Percentiles rank a stretch among this genome's conserved stretches.
These are phyloP conservation scores for Candolleomyces aberdarensis DNA, from an alignment of 768 basidiomycete genomes.

Conservation along the genomic window DNA sequence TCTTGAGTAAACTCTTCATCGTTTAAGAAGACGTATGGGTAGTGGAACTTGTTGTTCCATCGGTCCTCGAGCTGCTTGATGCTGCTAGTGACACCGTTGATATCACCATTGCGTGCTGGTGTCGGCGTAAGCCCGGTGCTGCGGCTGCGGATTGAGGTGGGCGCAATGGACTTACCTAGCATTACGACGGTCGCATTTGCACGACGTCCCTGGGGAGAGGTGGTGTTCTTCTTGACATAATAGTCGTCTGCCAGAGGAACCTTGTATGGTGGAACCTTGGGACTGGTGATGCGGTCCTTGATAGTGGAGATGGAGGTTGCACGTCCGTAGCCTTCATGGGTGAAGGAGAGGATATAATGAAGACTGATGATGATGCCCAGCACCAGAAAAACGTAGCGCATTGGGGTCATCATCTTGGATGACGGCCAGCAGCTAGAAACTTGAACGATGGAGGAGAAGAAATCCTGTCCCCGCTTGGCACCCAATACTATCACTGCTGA, in stretches of 20 bases:
- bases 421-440: not conserved
- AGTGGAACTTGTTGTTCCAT: conserved; percentile 85
- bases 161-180: conserved; percentile 40
- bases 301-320: conserved; percentile 51
- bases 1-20: conserved; percentile 69
- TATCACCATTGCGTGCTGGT: conserved; percentile 57
- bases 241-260: conserved; percentile 59
- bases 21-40: conserved; percentile 87
- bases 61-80: conserved; percentile 81
- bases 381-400: conserved; percentile 52
- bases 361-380: conserved; percentile 49
- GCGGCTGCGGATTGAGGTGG: not conserved
- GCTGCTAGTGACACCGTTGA: conserved; percentile 57
- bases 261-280: conserved; percentile 46
- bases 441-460: not conserved
- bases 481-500: not conserved
- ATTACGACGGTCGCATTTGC: conserved; percentile 85
- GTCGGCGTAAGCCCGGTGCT: not conserved
- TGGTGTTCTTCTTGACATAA: conserved; percentile 38
- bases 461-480: too few relatives aligned
- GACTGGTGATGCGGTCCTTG: conserved; percentile 28
- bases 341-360: conserved; percentile 65
- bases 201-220: conserved; percentile 46
- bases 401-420: conserved; percentile 48
- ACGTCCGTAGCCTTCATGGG: conserved; percentile 61